Evolutionary conservation across 345 rosid genomes (phyloP), one percentile per base, ranked within the genome.

Genomic region (Salix brachista): DNA sequence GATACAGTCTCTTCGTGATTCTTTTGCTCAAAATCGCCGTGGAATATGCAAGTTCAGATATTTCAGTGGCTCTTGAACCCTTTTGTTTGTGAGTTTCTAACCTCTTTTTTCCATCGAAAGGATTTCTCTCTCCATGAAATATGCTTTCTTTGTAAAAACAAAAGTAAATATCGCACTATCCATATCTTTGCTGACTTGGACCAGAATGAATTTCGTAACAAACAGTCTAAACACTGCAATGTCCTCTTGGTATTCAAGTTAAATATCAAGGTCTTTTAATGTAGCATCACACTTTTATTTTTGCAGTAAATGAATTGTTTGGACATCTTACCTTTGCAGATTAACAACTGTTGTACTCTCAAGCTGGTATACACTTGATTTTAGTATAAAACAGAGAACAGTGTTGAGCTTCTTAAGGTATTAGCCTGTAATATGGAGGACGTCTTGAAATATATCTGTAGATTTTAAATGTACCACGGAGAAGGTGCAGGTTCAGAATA

Each of bases 41-140:
- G 98, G 98, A 72, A 88, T 92, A 80, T 92, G 97, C 91, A 96
- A 88, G 84, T 89, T 85, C 79, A 90, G 96, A 74, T 88, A 87
- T 48, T 89, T 93, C 90, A 85, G 60, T 67, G 71, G 78, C 54
- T 83, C 87, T 58, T 86, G 83, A 88, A 69, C 52, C 44, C 71
- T 72, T 80, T 56, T 19, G 36, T 2, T 30, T 11, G 80, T 85
- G 70, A 80, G 80, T 76, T 65, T 56, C n/a, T 79, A 36, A 26
- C 39, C 12, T 46, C 56, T 32, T 64, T 13, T 50, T 61, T 26
- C 66, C 46, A 12, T 58, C 54, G 26, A 42, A 41, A 60, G 64
- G 3, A 16, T 13, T 30, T 56, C 4, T 21, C 28, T 39, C 13
- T 8, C 16, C 56, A n/a, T 3, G 69, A 36, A n/a, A 54, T 34